Evolutionary conservation across 225 moss, liverwort and hornwort species (phyloP), one percentile per base, ranked within the genome.

Genomic region (Rhytidiadelphus loreus): DNA sequence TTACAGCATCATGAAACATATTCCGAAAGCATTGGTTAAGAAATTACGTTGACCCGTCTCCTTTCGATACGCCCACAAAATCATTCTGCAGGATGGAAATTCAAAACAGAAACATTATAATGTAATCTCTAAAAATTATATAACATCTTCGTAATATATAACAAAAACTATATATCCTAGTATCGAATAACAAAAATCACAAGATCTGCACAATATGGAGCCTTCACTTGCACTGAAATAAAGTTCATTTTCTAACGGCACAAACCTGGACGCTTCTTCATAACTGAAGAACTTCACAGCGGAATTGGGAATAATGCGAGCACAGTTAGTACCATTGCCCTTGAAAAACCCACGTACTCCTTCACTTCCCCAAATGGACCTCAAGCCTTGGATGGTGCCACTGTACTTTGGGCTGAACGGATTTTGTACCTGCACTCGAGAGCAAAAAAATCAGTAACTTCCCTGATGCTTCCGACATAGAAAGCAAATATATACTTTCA

Each of bases 261-360:
- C 87, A 83, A 89, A 98, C 98, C 94, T 98, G 88, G 97, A 98
- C 79, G 98, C 98, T 89, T 98, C 97, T 92, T 98, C 98, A 79
- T 98, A 98, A 91, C 97, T 97, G 95, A 96, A 98, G 76, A 98
- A 98, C 87, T 98, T 98, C 56, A 98, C 98, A 79, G 98, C 98
- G 81, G 98, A 98, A 88, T 98, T 98, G 70, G 98, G 98, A 60
- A 98, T 90, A 72, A 98, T 98, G 73, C 98, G 94, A 33, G 98
- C 98, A 91, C 98, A 98, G 83, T 98, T 98, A 26, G 98, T 98
- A 76, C 98, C 98, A 89, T 98, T 98, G 86, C 98, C 98, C 88
- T 95, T 97, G 82, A 97, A 98, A 91, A 98, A 98, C 21, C 98
- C 98, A 80, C 87, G 93, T 60, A 97, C 15, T 60, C 98, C 98